Conservation (phyloP, 371 early-diverging fungal genomes). For the Capniomyces stellatus region DNA sequence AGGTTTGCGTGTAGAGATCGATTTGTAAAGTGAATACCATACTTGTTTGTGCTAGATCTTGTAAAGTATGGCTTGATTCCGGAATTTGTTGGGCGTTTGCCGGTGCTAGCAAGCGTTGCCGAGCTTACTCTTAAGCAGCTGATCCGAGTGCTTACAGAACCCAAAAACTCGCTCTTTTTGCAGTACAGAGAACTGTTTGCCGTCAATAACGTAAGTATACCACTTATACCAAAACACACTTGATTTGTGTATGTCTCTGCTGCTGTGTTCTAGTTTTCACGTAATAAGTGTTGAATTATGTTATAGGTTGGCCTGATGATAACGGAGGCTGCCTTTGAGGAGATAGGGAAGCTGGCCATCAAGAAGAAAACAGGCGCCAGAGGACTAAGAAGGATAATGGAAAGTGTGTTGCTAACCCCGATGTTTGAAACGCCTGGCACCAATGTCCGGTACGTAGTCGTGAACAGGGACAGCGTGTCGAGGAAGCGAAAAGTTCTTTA, state of each 20-base stretch:
- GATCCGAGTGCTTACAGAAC: conserved; percentile 61
- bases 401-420: conserved; percentile 50
- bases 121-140: conserved; percentile 48
- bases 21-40: not conserved
- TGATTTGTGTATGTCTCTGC: too few species aligned
- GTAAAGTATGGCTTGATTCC: conserved; percentile 79
- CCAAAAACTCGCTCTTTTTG: conserved; percentile 62
- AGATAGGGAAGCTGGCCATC: conserved; percentile 54
- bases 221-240: too few species aligned
- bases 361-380: conserved; percentile 78
- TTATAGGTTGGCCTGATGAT: conserved; percentile 32
- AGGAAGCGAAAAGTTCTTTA: too few species aligned
- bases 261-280: too few species aligned
- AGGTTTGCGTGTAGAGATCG: not conserved
- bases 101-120: conserved; percentile 67
- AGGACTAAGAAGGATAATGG: conserved; percentile 72
- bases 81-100: conserved; percentile 76
- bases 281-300: too few species aligned
- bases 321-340: conserved; percentile 42
- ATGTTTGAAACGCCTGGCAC: conserved; percentile 69
- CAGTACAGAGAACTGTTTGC: conserved; percentile 66
- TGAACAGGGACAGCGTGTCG: conserved; percentile 51
- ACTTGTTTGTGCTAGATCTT: conserved; percentile 30
- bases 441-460: conserved; percentile 44
- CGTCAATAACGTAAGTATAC: conserved; percentile 37